Evolutionary conservation across 257 asterid genomes (phyloP), one percentile per base, ranked within the genome.

Genomic region (Solanum virginianum): DNA sequence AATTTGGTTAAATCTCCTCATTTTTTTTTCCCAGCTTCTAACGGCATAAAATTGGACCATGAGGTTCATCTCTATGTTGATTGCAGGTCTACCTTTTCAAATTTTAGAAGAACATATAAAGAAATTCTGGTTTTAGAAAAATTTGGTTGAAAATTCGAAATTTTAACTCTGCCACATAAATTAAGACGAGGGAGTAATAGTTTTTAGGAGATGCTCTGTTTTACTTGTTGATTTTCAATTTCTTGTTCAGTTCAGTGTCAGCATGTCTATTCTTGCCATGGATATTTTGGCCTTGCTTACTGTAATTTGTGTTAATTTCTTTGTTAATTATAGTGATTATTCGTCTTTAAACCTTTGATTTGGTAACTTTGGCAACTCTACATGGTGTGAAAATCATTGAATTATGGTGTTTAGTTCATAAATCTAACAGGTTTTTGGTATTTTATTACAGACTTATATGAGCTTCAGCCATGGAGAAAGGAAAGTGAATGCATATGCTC

Each of bases 391-490:
- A 20, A 59, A 39, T 10, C 15, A 59, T 81, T 41, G 8, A 4
- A 15, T 20, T 41, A 8, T 59, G 9, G 6, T 3, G 16, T 82
- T 82, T 82, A 17, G 56, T 26, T 16, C 5, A 9, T 22, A 55
- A 47, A 29, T 47, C 53, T 12, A 36, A 83, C 10, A 29, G 1
- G n/a, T 85, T 41, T 74, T 13, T 74, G 39, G 0, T 45, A 11
- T 36, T 83, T 89, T 39, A 62, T 83, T 49, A n/a, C 71, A 88
- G 90, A 47, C 14, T 74, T 83, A 84, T 85, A 59, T 83, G 80
- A 83, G 81, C 80, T 63, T 82, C 80, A 87, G 88, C 84, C 26
- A 94, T 93, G 99, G 96, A 93, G 87, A 91, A 88, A 81, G 89
- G 90, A 80, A 92, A 84, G 90, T 85, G 72, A 91, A 90, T 81